Conservation (phyloP, 352 stramenopile species). For the Bremia lactucae region DNA sequence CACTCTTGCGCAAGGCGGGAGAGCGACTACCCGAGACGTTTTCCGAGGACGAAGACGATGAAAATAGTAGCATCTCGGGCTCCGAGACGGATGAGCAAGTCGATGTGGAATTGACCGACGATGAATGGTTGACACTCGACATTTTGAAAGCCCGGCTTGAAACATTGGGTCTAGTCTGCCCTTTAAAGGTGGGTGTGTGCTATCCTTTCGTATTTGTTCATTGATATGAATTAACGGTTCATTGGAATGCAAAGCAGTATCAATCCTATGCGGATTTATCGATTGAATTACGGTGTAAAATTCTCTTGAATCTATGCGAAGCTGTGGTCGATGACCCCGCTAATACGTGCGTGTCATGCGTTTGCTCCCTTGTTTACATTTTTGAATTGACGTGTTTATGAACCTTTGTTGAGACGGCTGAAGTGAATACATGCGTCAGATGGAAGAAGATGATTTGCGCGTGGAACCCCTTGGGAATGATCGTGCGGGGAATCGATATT, state of each 20-base stretch:
- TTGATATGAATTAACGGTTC: not conserved
- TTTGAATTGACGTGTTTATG: too few species aligned
- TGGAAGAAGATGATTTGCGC: slow-evolving; percentile 80
- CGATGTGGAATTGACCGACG: slow-evolving; percentile 67
- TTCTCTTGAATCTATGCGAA: slow-evolving; percentile 76
- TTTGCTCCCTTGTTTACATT: too few species aligned
- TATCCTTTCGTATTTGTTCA: not conserved
- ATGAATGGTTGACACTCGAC: slow-evolving; percentile 64
- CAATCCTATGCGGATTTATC: slow-evolving; percentile 64
- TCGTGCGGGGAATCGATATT: slow-evolving; percentile 63
- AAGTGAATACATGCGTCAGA: slow-evolving; percentile 78
- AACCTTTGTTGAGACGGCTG: too few species aligned
- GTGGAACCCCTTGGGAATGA: slow-evolving; percentile 66
- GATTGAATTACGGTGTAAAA: slow-evolving; percentile 63
- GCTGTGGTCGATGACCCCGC: slow-evolving; percentile 62
- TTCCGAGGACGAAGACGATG: slow-evolving; percentile 57
- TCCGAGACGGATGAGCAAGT: slow-evolving; percentile 27
- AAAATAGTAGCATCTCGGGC: slow-evolving; percentile 15
- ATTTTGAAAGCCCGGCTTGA: slow-evolving; percentile 48
- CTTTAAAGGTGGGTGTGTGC: slow-evolving; percentile 31
- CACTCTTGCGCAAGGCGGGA: slow-evolving; percentile 58
- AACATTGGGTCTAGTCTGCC: slow-evolving; percentile 37
- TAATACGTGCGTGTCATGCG: slow-evolving; percentile 59
- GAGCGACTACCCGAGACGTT: slow-evolving; percentile 55
- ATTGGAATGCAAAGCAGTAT: slow-evolving; percentile 26